phyloP scores from a whole-genome alignment of 352 stramenopile species.

The Phytophthora megakarya region DNA sequence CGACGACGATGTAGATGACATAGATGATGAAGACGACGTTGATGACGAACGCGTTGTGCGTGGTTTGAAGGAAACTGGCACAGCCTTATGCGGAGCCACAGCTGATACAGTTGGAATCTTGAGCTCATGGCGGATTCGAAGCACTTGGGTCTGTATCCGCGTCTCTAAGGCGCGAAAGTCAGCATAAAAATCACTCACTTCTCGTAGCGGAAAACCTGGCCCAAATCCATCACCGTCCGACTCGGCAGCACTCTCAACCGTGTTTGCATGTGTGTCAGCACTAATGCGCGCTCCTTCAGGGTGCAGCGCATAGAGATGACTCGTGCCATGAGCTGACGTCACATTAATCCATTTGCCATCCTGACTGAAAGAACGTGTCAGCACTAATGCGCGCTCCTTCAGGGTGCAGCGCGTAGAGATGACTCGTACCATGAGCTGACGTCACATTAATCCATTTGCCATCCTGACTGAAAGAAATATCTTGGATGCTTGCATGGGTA shows the following conservation, averaged over 20 bases:
- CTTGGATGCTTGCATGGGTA: conserved; percentile 83
- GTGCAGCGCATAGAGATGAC: conserved; percentile 83
- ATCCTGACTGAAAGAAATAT: conserved; percentile 84
- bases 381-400: conserved; percentile 70
- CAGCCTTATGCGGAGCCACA: conserved; percentile 23
- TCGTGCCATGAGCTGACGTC: conserved; percentile 85
- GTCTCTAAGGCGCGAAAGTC: conserved; percentile 67
- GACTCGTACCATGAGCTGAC: conserved; percentile 83
- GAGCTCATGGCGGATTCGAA: conserved; percentile 76
- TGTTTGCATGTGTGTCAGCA: conserved; percentile 70
- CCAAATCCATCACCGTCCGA: conserved; percentile 21
- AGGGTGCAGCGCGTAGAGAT: conserved; percentile 82
- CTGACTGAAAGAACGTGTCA: no score
- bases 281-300: conserved; percentile 72
- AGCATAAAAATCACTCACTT: conserved; percentile 79
- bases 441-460: conserved; percentile 89
- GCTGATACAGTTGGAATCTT: conserved; percentile 23
- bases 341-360: conserved; percentile 89
- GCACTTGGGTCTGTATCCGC: conserved; percentile 66
- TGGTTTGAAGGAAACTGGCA: conserved; percentile 26
- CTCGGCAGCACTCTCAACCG: conserved; percentile 29
- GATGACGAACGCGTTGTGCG: conserved; percentile 40
- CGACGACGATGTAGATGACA: conserved; percentile 45
- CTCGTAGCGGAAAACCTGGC: conserved; percentile 34
- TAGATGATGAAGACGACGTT: conserved; percentile 41